phyloP scores from a whole-genome alignment of 2,329 filamentous ascomycete genomes.

The Alternaria viburni region DNA sequence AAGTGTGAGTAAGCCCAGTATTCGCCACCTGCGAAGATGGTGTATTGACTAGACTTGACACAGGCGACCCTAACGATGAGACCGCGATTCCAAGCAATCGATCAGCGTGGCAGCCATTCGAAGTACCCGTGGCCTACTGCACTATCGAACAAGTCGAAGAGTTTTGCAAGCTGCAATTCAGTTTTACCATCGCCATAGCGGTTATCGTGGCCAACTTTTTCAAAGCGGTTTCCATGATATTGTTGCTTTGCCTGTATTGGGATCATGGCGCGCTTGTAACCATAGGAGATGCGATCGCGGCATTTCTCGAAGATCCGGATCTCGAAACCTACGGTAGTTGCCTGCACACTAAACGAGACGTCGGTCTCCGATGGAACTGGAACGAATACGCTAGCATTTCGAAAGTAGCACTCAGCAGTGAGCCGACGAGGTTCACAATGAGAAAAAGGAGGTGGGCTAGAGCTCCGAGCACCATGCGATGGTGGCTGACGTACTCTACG shows the following conservation, averaged over 20 bases:
- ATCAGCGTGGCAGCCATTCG: slow-evolving; percentile 18
- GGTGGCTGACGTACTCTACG: background rate
- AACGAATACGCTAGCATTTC: background rate
- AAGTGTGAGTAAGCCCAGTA: background rate
- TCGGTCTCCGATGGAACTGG: slow-evolving; percentile 4
- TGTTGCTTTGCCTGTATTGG: slow-evolving; percentile 15
- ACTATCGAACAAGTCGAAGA: slow-evolving; percentile 25
- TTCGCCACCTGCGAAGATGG: background rate
- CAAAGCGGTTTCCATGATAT: slow-evolving; percentile 12
- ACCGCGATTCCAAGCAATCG: slow-evolving; percentile 2
- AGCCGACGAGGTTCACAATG: background rate
- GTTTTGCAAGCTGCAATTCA: slow-evolving; percentile 36
- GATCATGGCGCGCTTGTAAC: slow-evolving; percentile 23
- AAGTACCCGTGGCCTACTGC: slow-evolving; percentile 23
- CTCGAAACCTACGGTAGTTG: slow-evolving; percentile 16
- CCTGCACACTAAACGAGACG: slow-evolving; percentile 2
- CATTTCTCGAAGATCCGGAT: slow-evolving; percentile 25
- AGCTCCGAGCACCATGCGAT: background rate
- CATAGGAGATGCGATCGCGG: slow-evolving; percentile 30
- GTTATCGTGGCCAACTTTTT: slow-evolving; percentile 15
- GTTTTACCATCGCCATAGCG: slow-evolving; percentile 23
- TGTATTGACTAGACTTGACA: slow-evolving; percentile 4
- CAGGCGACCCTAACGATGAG: slow-evolving; percentile 7
- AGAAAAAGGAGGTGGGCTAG: background rate
- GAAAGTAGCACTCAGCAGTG: background rate